Evolutionary conservation across 2,329 filamentous ascomycete genomes (phyloP).

Genomic region (Fusarium kyushuense): DNA sequence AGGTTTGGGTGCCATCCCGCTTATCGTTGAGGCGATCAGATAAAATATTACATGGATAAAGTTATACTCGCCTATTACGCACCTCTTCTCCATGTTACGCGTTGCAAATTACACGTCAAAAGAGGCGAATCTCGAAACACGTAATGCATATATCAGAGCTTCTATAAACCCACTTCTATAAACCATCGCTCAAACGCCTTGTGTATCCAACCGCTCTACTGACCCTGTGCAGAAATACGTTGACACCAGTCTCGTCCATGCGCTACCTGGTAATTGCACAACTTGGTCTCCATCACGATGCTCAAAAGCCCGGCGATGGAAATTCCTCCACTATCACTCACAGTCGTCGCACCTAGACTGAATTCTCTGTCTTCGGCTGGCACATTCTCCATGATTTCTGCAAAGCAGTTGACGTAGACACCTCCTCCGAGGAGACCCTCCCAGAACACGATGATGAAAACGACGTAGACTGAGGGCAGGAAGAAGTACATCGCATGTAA

Average conservation of each 20-base stretch:
- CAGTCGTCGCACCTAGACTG: constrained; percentile 87
- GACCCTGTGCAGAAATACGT: constrained; percentile 59
- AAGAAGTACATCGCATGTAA: constrained; percentile 84
- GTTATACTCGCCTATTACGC: constrained; percentile 17
- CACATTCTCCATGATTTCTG: constrained; percentile 89
- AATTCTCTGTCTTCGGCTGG: constrained; percentile 86
- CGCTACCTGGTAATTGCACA: constrained; percentile 88
- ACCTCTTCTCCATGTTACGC: constrained; percentile 11
- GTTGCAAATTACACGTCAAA: constrained; percentile 9
- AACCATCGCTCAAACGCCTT: constrained; percentile 11
- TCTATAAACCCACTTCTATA: constrained; percentile 13
- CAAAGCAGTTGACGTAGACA: constrained; percentile 97
- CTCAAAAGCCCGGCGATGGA: constrained; percentile 88
- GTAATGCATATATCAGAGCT: constrained; percentile 16
- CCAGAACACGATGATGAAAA: constrained; percentile 91
- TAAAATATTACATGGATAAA: constrained; percentile 5
- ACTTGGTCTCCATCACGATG: constrained; percentile 81
- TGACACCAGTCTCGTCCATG: constrained; percentile 82
- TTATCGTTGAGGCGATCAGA: constrained; percentile 30
- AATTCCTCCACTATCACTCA: constrained; percentile 92
- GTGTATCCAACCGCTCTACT: constrained; percentile 18
- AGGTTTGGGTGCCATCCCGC: constrained; percentile 18
- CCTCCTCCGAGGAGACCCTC: constrained; percentile 90
- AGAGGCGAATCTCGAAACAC: not conserved
- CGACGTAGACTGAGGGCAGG: constrained; percentile 85